Percentiles rank a stretch among this genome's conserved stretches.
These are phyloP conservation scores for Triticum urartu DNA, from an alignment of 176 grass and related monocot genomes.

Conservation along the genomic window DNA sequence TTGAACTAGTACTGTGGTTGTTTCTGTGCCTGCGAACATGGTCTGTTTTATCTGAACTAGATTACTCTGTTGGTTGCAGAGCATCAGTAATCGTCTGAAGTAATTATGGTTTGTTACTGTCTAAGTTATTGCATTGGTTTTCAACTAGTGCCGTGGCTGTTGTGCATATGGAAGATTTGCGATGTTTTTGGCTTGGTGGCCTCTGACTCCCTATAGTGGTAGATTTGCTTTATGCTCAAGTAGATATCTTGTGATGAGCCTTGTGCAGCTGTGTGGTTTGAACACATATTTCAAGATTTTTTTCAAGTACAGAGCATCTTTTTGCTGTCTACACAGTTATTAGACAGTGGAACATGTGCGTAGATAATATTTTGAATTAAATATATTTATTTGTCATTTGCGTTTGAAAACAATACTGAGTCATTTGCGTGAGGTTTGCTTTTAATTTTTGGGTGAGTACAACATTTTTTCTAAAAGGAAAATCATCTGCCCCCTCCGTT, in stretches of 20 bases:
- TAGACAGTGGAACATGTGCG: no score
- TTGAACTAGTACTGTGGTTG: neutral
- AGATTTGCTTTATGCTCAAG: neutral
- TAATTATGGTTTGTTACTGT: neutral
- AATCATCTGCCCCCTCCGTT: no score
- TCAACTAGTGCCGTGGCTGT: neutral
- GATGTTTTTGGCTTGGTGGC: neutral
- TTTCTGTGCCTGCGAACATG: neutral
- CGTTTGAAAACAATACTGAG: no score
- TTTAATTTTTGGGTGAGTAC: no score
- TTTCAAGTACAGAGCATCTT: no score
- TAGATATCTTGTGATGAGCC: neutral
- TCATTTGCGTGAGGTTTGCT: no score
- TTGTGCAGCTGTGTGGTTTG: neutral
- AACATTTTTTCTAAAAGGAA: no score
- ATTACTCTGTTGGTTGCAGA: neutral
- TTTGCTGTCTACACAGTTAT: no score
- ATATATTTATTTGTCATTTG: no score
- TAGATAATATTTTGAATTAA: no score
- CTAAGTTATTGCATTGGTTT: neutral
- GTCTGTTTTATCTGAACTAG: neutral
- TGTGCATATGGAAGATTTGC: neutral
- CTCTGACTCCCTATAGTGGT: neutral
- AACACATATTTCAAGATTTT: no score
- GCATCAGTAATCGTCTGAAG: neutral